A percentile compares a stretch with the other conserved stretches of the same genome.
Conservation (phyloP, 2,329 filamentous ascomycete species). For the Penicillium sp. region DNA sequence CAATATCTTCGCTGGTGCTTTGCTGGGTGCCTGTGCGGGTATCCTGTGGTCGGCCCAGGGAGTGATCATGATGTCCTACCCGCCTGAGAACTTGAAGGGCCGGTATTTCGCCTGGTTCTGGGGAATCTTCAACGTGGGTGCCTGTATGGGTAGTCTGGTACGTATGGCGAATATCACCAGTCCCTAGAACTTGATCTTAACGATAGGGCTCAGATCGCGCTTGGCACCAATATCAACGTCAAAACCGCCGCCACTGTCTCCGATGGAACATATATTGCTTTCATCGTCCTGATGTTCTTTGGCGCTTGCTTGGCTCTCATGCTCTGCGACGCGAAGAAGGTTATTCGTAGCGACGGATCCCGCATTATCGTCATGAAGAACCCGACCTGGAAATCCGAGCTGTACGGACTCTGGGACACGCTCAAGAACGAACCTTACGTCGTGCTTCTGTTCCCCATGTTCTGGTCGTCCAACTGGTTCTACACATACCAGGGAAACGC, state of each 20-base stretch:
- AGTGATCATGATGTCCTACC: conserved; percentile 72
- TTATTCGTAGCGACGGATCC: conserved; percentile 58
- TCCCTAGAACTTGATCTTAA: neutral
- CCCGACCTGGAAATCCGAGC: neutral
- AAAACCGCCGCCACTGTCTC: conserved; percentile 47
- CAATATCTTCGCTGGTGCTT: conserved; percentile 50
- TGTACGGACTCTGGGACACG: neutral
- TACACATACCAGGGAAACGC: conserved; percentile 75
- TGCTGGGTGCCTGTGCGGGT: conserved; percentile 51
- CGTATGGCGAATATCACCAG: neutral
- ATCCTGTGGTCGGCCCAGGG: conserved; percentile 54
- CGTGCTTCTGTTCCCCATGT: conserved; percentile 75
- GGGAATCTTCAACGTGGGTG: neutral
- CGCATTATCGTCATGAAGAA: neutral
- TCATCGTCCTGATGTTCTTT: conserved; percentile 74
- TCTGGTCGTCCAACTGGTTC: conserved; percentile 76
- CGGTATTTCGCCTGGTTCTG: conserved; percentile 79
- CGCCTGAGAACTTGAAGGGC: conserved; percentile 75
- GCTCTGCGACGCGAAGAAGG: conserved; percentile 69
- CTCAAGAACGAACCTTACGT: conserved; percentile 64
- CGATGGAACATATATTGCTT: conserved; percentile 80
- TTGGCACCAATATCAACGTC: neutral
- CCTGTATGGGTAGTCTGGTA: neutral
- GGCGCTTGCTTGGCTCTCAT: conserved; percentile 69
- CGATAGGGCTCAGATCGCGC: neutral